These are phyloP conservation scores for Saccharomyces hybrid DNA, from an alignment of 1,139 yeast genomes.

Conservation along the genomic window DNA sequence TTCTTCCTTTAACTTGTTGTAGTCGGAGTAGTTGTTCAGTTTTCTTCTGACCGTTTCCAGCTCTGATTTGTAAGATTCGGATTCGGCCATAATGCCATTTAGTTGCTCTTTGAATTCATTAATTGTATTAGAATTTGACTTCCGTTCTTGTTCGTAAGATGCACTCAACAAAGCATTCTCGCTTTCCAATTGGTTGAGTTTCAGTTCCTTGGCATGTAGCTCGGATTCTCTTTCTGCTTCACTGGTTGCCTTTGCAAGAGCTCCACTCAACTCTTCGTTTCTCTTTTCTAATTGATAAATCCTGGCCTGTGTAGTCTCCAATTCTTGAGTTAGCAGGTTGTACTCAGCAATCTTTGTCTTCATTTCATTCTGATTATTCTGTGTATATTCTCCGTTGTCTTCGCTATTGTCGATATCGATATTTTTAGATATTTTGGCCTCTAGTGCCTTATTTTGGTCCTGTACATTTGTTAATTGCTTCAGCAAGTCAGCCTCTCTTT, in stretches of 20 bases:
- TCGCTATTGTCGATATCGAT: conserved; percentile 31
- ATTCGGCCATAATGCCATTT: conserved; percentile 39
- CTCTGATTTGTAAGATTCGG: conserved; percentile 44
- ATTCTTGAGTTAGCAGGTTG: conserved; percentile 63
- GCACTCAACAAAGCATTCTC: conserved; percentile 62
- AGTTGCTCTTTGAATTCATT: conserved; percentile 35
- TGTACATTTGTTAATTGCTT: conserved; percentile 42
- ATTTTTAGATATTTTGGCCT: conserved; percentile 46
- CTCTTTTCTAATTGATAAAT: conserved; percentile 67
- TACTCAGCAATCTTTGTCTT: conserved; percentile 30
- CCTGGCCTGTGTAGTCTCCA: conserved; percentile 64
- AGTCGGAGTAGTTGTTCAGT: conserved; percentile 47
- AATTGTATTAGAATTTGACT: conserved; percentile 30
- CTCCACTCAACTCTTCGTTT: conserved; percentile 65
- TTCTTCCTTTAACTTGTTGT: conserved; percentile 73
- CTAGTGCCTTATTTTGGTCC: conserved; percentile 43
- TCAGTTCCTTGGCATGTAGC: conserved; percentile 34
- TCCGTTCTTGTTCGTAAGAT: conserved; percentile 45
- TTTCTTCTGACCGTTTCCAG: conserved; percentile 42
- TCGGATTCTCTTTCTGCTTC: conserved; percentile 29
- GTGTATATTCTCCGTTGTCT: conserved; percentile 18
- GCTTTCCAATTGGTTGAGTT: conserved; percentile 52
- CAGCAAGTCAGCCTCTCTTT: conserved; percentile 41
- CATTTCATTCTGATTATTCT: conserved; percentile 38
- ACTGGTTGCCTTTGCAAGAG: conserved; percentile 42